Base-by-base conservation (phyloP, 495 filamentous ascomycete genomes). In the Lasiosphaeria miniovina region DNA sequence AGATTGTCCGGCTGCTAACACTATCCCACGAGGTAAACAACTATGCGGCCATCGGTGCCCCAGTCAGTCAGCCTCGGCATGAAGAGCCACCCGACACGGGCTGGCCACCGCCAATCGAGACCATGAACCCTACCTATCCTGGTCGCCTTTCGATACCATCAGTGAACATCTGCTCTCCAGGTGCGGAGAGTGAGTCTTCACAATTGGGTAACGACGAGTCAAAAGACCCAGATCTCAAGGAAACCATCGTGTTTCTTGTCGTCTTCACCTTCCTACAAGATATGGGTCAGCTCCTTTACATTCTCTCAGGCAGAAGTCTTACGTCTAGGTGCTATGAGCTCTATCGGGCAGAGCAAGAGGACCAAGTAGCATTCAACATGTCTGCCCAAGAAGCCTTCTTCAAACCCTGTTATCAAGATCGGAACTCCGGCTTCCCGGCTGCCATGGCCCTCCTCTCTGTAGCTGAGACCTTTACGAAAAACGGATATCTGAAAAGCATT, bases 391-490 rank as follows among this genome's bases (percentile, higher is more conserved):
- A 40, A 6, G 8, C n/a, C 9, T 45, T 48, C 36, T 34, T 45
- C 43, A 14, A 46, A 5, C 43, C 43, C 15, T n/a, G 43, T 11
- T n/a, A 14, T n/a, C 43, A n/a, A n/a, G 10, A 32, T 46, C 36
- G 9, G 9, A 43, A 33, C 12, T 31, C 38, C 31, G 34, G n/a
- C 5, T 5, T 12, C 24, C n/a, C 40, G 33, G 48, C 8, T 4
- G 50, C 51, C 46, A 14, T 31, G 12, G 46, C 55, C 34, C 31
- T 59, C 14, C 34, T 59, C 0, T 59, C 48, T 6, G 36, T 59
- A 12, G 56, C 56, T 11, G 56, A 59, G 35, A 59, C 38, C 6
- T 59, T 52, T 35, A 59, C 56, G 6, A 52, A 43, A 17, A 17
- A 40, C 12, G 56, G 56, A 1, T 52, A 52, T 33, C 17, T 59